Conservation (phyloP, 2,329 filamentous ascomycete genomes). For the Fusarium austroafricanum region DNA sequence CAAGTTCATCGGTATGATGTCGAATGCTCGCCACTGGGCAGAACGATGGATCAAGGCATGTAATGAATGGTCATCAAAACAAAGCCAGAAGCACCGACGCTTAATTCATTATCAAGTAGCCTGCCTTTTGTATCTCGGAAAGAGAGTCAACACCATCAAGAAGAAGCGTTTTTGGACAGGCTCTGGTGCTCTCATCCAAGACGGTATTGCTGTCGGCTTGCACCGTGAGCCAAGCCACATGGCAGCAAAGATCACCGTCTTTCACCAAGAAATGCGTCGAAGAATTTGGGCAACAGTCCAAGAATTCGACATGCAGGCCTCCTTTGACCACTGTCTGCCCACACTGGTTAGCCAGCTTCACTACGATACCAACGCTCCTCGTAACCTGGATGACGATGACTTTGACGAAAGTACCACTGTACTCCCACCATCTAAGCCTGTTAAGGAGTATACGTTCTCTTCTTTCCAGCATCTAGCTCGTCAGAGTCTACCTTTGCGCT, state of each 20-base stretch:
- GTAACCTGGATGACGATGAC: constrained; percentile 68
- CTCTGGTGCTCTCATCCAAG: constrained; percentile 66
- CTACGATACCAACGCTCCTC: constrained; percentile 65
- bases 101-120: constrained; percentile 71
- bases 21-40: constrained; percentile 65
- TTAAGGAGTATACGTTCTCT: constrained; percentile 67
- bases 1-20: constrained; percentile 69
- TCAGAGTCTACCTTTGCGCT: constrained; percentile 65
- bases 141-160: constrained; percentile 71
- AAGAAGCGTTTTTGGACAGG: constrained; percentile 73
- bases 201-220: constrained; percentile 68
- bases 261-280: constrained; percentile 71
- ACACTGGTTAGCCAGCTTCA: constrained; percentile 68
- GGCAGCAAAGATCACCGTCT: constrained; percentile 65
- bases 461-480: constrained; percentile 70
- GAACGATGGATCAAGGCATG: constrained; percentile 68
- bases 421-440: constrained; percentile 63
- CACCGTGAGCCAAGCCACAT: constrained; percentile 70
- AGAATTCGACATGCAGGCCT: constrained; percentile 71
- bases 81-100: constrained; percentile 71
- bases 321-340: constrained; percentile 70
- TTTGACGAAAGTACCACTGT: constrained; percentile 65
- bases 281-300: constrained; percentile 71
- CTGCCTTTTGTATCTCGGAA: constrained; percentile 70
- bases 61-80: constrained; percentile 64